phyloP scores from a whole-genome alignment of 2,329 filamentous ascomycete species.

The Aspergillus puulaauensis region DNA sequence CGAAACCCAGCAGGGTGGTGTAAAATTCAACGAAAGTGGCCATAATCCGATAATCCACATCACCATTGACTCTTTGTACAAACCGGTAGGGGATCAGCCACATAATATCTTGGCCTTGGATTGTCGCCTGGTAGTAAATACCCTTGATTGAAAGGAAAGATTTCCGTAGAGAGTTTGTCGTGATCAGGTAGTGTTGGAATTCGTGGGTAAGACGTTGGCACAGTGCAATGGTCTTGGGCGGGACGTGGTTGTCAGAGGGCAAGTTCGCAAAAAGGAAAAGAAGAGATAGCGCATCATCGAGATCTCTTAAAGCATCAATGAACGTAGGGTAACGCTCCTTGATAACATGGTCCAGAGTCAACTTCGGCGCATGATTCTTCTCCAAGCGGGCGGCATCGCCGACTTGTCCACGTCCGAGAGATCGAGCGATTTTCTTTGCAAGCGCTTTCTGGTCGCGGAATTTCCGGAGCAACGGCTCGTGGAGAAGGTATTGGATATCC shows the following conservation, averaged over 20 bases:
- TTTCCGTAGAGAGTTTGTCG: slow-evolving; percentile 86
- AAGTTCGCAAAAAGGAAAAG: slow-evolving; percentile 97
- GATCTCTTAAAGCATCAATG: slow-evolving; percentile 85
- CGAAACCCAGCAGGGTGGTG: slow-evolving; percentile 90
- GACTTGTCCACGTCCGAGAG: slow-evolving; percentile 87
- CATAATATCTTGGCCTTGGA: slow-evolving; percentile 93
- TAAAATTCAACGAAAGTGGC: slow-evolving; percentile 99
- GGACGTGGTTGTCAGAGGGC: slow-evolving; percentile 83
- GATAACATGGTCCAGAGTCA: slow-evolving; percentile 94
- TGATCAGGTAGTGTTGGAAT: slow-evolving; percentile 97
- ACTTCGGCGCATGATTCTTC: slow-evolving; percentile 83
- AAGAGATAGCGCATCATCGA: slow-evolving; percentile 96
- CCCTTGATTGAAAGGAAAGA: slow-evolving; percentile 98
- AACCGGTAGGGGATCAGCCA: slow-evolving; percentile 99
- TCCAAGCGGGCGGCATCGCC: slow-evolving; percentile 85
- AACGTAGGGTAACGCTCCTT: slow-evolving; percentile 98
- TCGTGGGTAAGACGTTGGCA: slow-evolving; percentile 92
- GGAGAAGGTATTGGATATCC: slow-evolving; percentile 96
- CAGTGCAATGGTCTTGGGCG: slow-evolving; percentile 90
- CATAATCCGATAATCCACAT: slow-evolving; percentile 99
- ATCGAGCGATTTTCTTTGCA: slow-evolving; percentile 94
- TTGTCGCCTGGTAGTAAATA: slow-evolving; percentile 97
- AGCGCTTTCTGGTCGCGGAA: slow-evolving; percentile 97
- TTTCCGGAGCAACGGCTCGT: slow-evolving; percentile 89
- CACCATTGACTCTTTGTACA: slow-evolving; percentile 88